Percentiles rank a stretch among this genome's conserved stretches.
These are phyloP conservation scores for Septoria petroselini DNA, from an alignment of 2,329 filamentous ascomycete species.

Conservation along the genomic window DNA sequence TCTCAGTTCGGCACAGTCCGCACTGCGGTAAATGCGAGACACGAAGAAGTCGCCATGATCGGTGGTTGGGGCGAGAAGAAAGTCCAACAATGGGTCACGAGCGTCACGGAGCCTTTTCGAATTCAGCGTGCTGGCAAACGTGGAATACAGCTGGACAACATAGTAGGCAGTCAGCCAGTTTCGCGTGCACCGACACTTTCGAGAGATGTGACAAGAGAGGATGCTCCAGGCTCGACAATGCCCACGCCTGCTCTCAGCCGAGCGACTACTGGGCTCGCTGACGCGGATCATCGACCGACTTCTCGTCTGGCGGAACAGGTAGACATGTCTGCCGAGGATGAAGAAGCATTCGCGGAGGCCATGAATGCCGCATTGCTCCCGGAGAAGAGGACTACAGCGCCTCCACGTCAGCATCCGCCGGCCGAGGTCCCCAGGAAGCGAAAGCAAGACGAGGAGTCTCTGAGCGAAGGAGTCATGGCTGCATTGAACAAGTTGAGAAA, in stretches of 20 bases:
- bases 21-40: constrained; percentile 80
- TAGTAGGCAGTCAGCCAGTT: constrained; percentile 28
- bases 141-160: constrained; percentile 41
- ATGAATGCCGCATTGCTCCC: constrained; percentile 24
- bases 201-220: constrained; percentile 30
- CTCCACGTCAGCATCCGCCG: neutral
- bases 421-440: constrained; percentile 34
- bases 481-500: constrained; percentile 56
- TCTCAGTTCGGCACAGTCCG: constrained; percentile 87
- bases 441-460: constrained; percentile 43
- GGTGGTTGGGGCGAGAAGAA: constrained; percentile 95
- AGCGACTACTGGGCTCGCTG: constrained; percentile 31
- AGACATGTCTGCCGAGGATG: constrained; percentile 41
- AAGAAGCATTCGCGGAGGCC: constrained; percentile 44
- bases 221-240: constrained; percentile 14
- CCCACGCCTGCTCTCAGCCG: constrained; percentile 12
- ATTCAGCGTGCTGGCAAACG: constrained; percentile 66
- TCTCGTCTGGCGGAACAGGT: constrained; percentile 35
- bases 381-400: constrained; percentile 1
- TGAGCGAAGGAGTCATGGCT: constrained; percentile 58
- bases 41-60: constrained; percentile 81
- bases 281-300: constrained; percentile 40
- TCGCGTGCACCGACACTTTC: constrained; percentile 29
- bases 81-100: constrained; percentile 77
- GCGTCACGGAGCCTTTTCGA: constrained; percentile 81